Evolutionary conservation across 176 grass and related monocot genomes (phyloP).

Genomic region (Musa acuminata): DNA sequence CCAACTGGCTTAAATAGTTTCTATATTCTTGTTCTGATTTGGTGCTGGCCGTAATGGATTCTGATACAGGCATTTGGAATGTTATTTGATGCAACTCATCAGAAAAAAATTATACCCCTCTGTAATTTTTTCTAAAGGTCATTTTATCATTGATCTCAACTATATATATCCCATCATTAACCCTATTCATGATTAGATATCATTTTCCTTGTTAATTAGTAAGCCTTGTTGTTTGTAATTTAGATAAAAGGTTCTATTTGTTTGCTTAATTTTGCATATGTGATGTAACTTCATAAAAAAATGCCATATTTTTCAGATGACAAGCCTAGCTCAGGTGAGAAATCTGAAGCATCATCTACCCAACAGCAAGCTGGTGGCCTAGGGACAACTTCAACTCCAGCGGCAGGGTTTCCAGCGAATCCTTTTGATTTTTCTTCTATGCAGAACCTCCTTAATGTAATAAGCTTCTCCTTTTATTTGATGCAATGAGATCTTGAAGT

Average conservation of each 20-base stretch:
- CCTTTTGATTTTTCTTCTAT: constrained; percentile 78
- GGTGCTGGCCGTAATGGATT: too few relatives aligned
- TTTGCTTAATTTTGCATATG: neutral
- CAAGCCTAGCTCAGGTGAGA: constrained; percentile 39
- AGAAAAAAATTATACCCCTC: too few relatives aligned
- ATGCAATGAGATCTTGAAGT: neutral
- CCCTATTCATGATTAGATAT: neutral
- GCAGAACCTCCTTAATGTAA: constrained; percentile 72
- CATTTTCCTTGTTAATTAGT: neutral
- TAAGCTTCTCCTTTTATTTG: constrained; percentile 1
- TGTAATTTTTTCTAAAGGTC: too few relatives aligned
- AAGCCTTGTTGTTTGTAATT: neutral
- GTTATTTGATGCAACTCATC: too few relatives aligned
- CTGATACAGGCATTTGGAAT: too few relatives aligned
- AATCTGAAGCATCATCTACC: constrained; percentile 29
- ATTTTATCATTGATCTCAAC: too few relatives aligned
- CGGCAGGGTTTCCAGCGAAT: constrained; percentile 27
- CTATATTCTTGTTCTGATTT: too few relatives aligned
- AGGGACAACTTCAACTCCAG: constrained; percentile 26
- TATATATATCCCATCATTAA: too few relatives aligned
- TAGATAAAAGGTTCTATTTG: too few relatives aligned
- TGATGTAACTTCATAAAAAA: neutral
- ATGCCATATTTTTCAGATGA: neutral
- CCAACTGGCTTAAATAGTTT: too few relatives aligned
- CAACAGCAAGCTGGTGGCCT: constrained; percentile 23